Evolutionary conservation across 768 basidiomycete genomes (phyloP), one percentile per base, ranked within the genome.

Genomic region (Serpula lacrymans): DNA sequence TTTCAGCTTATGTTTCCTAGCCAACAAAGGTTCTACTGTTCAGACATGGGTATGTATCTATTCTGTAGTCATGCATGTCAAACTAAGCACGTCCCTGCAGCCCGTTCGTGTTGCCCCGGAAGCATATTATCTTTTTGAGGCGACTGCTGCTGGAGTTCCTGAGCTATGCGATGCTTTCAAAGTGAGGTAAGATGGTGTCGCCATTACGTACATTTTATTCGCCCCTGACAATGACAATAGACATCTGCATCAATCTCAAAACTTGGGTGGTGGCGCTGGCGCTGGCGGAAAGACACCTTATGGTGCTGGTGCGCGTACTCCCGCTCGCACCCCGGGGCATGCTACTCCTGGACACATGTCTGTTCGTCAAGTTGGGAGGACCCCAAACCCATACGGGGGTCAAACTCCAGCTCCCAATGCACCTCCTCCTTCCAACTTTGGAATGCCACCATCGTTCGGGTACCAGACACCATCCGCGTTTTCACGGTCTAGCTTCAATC

Each of bases 111-210:
- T 93, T 30, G 76, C 86, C 5, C 91, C 90, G 2, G 84, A 89
- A 63, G 87, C 87, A 5, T 96, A 93, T 57, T 86, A 85, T 56
- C 75, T 97, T 13, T 91, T 90, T 52, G 90, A 93, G 49, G 88
- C 90, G 5, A 80, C 90, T 33, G 89, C 91, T 18, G 82, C 88
- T 6, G 92, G 90, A 26, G 90, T 98, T 18, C 83, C 88, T 4
- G 92, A 96, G 60, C 67, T 98, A 4, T 96, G 95, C 49, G 94
- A 97, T 59, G 93, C 94, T 14, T 98, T 98, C 80, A 97, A 97
- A 80, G 80, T 89, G 55, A 65, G 83, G 82, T 82, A 52, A 52
- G 72, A 14, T n/a, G n/a, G n/a, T 53, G 14, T 34, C 6, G 22
- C n/a, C 17, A 20, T 25, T 29, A 20, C 17, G 29, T 33, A 30